phyloP scores from a whole-genome alignment of 768 basidiomycete genomes.

The Tylopilus vinaceipallidus region DNA sequence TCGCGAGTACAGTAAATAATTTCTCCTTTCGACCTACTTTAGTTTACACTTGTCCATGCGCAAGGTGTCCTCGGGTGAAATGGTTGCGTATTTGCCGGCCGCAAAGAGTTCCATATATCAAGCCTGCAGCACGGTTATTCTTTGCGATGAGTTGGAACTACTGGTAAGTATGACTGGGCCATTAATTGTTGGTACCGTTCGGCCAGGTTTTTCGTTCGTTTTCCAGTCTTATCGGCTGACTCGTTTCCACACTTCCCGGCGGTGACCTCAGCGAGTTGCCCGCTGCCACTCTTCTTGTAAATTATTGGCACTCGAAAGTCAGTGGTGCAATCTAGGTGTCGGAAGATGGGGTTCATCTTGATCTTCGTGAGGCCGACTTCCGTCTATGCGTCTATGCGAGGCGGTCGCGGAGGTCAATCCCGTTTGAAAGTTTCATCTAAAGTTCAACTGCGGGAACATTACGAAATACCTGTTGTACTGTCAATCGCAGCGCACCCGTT shows the following conservation, averaged over 20 bases:
- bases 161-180: slow-evolving; percentile 38
- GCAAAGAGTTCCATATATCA: slow-evolving; percentile 83
- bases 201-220: background rate
- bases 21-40: no score
- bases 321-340: slow-evolving; percentile 77
- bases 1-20: slow-evolving; percentile 60
- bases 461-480: no score
- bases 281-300: slow-evolving; percentile 68
- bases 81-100: slow-evolving; percentile 74
- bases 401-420: no score
- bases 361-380: no score
- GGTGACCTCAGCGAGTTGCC: slow-evolving; percentile 29
- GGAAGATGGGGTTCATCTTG: no score
- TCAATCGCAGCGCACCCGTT: no score
- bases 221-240: background rate
- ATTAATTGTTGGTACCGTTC: slow-evolving; percentile 23
- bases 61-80: slow-evolving; percentile 58
- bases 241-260: slow-evolving; percentile 24
- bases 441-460: no score
- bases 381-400: no score
- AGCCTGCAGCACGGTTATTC: slow-evolving; percentile 76
- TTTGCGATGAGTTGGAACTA: slow-evolving; percentile 55
- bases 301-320: slow-evolving; percentile 62
- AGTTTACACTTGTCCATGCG: background rate
- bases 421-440: no score